phyloP scores from a whole-genome alignment of 495 filamentous ascomycete genomes.

The Podospora pseudoanserina region DNA sequence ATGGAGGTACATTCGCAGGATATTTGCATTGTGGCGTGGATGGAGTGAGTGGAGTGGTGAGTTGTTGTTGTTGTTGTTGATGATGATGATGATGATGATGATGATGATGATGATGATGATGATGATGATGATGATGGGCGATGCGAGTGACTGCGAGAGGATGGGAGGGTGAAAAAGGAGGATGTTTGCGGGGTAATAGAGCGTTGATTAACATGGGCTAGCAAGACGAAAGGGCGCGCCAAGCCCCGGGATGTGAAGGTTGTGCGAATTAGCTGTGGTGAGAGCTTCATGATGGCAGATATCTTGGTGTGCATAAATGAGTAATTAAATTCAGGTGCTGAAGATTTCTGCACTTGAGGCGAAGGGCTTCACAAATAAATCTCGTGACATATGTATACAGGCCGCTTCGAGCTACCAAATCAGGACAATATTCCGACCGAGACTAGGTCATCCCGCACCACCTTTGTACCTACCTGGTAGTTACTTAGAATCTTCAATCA shows the following conservation, averaged over 20 bases:
- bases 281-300: neutral
- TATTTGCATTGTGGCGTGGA: slow-evolving; percentile 25
- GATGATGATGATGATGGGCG: neutral
- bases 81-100: no score
- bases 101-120: neutral
- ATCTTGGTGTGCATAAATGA: no score
- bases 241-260: neutral
- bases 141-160: no score
- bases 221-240: neutral
- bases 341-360: no score
- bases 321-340: no score
- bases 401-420: no score
- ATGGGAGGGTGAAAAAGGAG: neutral
- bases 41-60: neutral
- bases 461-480: no score
- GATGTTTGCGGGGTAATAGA: neutral
- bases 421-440: no score
- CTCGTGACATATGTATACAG: no score
- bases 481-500: no score
- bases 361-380: no score
- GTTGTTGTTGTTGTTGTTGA: neutral
- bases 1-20: slow-evolving; percentile 54
- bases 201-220: neutral
- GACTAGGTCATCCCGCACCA: no score
- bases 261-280: neutral